phyloP scores from a whole-genome alignment of 768 basidiomycete genomes.

The Macrolepiota albuminosa region DNA sequence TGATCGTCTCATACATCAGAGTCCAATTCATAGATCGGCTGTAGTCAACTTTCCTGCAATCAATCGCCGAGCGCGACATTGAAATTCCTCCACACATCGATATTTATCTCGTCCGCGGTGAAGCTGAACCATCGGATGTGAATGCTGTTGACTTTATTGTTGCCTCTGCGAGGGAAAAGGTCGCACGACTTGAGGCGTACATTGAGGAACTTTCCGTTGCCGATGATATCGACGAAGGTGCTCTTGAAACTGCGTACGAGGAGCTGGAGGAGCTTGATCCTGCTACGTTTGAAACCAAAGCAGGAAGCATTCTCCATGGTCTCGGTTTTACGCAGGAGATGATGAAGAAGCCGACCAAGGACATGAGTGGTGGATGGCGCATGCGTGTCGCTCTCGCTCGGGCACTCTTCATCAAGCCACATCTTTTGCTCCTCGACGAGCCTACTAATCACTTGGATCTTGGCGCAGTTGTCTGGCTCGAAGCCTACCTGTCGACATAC shows the following conservation, averaged over 20 bases:
- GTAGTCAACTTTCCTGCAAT: constrained; percentile 94
- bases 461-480: constrained; percentile 97
- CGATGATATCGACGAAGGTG: constrained; percentile 83
- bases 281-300: constrained; percentile 91
- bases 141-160: constrained; percentile 99
- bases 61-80: constrained; percentile 92
- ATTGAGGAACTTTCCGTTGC: constrained; percentile 93
- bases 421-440: constrained; percentile 91
- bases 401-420: constrained; percentile 94
- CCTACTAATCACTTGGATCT: constrained; percentile 92
- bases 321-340: constrained; percentile 86
- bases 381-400: constrained; percentile 98
- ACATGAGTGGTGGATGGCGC: constrained; percentile 99
- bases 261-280: constrained; percentile 98
- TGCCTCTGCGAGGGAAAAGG: constrained; percentile 87
- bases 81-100: constrained; percentile 94
- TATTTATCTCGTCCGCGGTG: constrained; percentile 94
- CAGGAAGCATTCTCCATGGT: constrained; percentile 94
- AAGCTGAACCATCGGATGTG: constrained; percentile 91
- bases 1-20: background rate
- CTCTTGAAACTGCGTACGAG: constrained; percentile 87
- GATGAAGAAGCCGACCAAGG: constrained; percentile 97
- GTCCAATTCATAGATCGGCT: background rate
- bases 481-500: constrained; percentile 96
- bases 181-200: constrained; percentile 85